These are phyloP conservation scores for Aspergillus sp. DNA, from an alignment of 2,329 filamentous ascomycete genomes.

Conservation along the genomic window DNA sequence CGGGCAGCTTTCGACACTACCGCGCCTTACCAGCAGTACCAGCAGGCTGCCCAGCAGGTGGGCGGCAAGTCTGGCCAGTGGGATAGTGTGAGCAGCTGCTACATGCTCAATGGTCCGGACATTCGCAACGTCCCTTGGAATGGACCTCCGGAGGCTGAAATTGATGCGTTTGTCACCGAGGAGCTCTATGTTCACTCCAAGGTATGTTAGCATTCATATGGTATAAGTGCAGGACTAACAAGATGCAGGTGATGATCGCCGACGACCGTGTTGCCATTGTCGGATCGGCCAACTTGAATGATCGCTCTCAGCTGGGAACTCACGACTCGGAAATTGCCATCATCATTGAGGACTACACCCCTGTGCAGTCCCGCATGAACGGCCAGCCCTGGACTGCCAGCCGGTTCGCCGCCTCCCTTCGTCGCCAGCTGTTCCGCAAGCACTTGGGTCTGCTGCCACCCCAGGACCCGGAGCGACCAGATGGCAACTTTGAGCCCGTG, in stretches of 20 bases:
- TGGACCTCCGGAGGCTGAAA: conserved; percentile 55
- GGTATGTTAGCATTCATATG: conserved; percentile 34
- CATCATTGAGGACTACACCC: conserved; percentile 80
- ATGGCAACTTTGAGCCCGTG: conserved; percentile 61
- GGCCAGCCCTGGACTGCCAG: conserved; percentile 75
- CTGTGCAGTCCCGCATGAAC: conserved; percentile 72
- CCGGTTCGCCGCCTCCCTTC: conserved; percentile 78
- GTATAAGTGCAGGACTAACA: conserved; percentile 18
- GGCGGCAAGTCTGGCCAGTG: conserved; percentile 58
- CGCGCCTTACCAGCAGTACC: conserved; percentile 67
- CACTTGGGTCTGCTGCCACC: conserved; percentile 79
- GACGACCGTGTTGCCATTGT: conserved; percentile 85
- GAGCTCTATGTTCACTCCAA: conserved; percentile 63
- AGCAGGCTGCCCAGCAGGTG: conserved; percentile 64
- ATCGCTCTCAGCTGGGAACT: conserved; percentile 80
- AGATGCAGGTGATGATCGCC: conserved; percentile 65
- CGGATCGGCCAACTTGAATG: conserved; percentile 88
- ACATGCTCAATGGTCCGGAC: conserved; percentile 76
- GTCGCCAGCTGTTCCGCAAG: conserved; percentile 84
- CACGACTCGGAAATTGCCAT: conserved; percentile 92
- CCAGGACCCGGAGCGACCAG: conserved; percentile 65
- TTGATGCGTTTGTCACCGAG: conserved; percentile 64
- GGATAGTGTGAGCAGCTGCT: conserved; percentile 77
- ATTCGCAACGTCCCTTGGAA: conserved; percentile 67
- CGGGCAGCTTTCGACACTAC: conserved; percentile 43